Evolutionary conservation across 2,329 filamentous ascomycete species (phyloP), one percentile per base, ranked within the genome.

Genomic region (Colletotrichum navitas): DNA sequence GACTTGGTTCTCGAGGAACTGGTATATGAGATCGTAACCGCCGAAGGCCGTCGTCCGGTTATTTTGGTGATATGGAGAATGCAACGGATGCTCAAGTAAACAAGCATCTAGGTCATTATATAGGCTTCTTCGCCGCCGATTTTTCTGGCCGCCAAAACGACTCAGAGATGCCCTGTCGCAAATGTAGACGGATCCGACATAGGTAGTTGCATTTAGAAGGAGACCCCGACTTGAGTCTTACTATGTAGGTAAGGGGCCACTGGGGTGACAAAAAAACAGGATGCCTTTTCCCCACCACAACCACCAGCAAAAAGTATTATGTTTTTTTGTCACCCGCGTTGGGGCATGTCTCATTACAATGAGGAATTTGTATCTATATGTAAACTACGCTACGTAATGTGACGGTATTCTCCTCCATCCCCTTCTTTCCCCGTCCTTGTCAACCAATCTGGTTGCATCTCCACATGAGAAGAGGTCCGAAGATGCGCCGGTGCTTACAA

Each of bases 401-500:
- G 24, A 55, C 52, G 5, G 21, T 11, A 6, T 39, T 11, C 21
- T 7, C 11, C 29, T 55, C 29, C 29, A 21, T 29, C 26, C 18
- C 5, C 16, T 32, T 32, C 18, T 5, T 32, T 29, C 36, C 16
- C 21, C 56, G 26, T 60, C 18, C 12, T 32, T 29, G 26, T 21
- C 49, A 3, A 52, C 34, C 6, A 24, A 24, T 36, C 54, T 39
- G 21, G 34, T 24, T 16, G 21, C 29, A 32, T 41, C 11, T 21
- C 29, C 63, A 49, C 32, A 34, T n/a, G 52, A 24, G 32, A 32
- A n/a, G 18, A 16, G 54, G 29, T 39, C 36, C 54, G 34, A 56
- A 64, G 47, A 68, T 52, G 32, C 66, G 60, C 66, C 66, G 66
- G 52, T 34, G 60, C 43, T 68, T 52, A 68, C 66, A 64, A 54